Evolutionary conservation across 2,329 filamentous ascomycete genomes (phyloP), one percentile per base, ranked within the genome.

Genomic region (Aureobasidium zeae): DNA sequence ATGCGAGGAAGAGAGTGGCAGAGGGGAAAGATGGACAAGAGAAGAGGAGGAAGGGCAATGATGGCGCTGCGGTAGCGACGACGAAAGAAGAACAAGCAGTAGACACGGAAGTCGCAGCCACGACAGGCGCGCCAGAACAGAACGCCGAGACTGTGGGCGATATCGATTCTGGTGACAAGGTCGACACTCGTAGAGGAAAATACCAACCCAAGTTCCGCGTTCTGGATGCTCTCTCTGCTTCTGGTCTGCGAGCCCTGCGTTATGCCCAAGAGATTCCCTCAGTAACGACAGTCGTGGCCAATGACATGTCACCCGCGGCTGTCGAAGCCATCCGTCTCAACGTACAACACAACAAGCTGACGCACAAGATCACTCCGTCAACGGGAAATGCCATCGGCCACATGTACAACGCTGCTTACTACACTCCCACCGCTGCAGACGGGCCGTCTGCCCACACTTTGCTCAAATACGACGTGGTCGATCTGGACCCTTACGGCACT

Each of bases 401-500:
- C 63, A 96, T 98, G 89, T 95, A 96, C 62, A 73, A 74, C 15
- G 55, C 58, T 5, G 58, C 59, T 2, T 62, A 52, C 41, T 38
- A 26, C 25, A 28, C 21, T 19, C 57, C 59, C 6, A 51, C 56
- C 1, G 43, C 50, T 2, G 50, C 57, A 2, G 46, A 51, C 3
- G 6, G 26, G 17, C 30, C 66, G 48, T 26, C 44, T 48, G 61
- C 24, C 53, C 78, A 57, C 33, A 48, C 57, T 36, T 55, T 49
- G 38, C 52, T 49, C 12, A 79, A 74, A 55, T 98, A 94, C 61
- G 86, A 96, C 61, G 88, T 95, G 16, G 91, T 98, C 51, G 91
- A 98, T 60, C 74, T 98, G 21, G 91, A 98, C 60, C 91, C 91
- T 0, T 98, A 98, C 56, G 91, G 91, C 30, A 93, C 86, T 0